Evolutionary conservation across 345 rosid genomes (phyloP), one percentile per base, ranked within the genome.

Genomic region (Pugionium dolabratum): DNA sequence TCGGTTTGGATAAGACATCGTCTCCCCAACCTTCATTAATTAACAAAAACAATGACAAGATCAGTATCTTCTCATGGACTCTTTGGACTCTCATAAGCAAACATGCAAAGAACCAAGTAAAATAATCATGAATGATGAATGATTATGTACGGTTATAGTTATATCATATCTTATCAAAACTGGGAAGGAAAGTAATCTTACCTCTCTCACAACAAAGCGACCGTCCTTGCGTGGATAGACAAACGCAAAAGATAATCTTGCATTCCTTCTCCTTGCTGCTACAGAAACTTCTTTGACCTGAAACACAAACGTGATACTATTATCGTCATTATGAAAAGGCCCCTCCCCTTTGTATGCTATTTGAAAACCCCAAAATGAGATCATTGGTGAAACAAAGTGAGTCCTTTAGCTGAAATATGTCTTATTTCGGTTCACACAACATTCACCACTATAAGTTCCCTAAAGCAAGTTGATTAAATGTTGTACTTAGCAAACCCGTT

Each of bases 251-350:
- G 97, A 88, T 49, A 93, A 78, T 65, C 84, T 85, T n/a, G 92
- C 97, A 74, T 84, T 86, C 74, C 86, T 86, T 81, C 90, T 88
- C 76, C 92, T 88, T 66, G 99, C 97, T 51, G 86, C 95, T 2
- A 89, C 85, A 56, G 88, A 86, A 35, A 93, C 95, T 83, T 93
- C 99, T 75, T 86, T 88, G 37, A 93, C 96, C 99, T 85, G 71
- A 25, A 66, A 58, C 18, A 26, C 45, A 48, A 62, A 55, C 36
- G 39, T 29, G 27, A 54, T 43, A 18, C 27, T 40, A 60, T 46
- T 39, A 10, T 28, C 18, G 40, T 46, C 57, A 26, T 63, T 26
- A 50, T 9, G 18, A 25, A 28, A 66, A 54, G 3, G 5, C n/a
- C 18, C 18, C 18, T 18, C 18, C 18, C 27, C 8, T 5, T 40